Evolutionary conservation across 2,329 filamentous ascomycete species (phyloP).

Genomic region (Alternaria postmessia): DNA sequence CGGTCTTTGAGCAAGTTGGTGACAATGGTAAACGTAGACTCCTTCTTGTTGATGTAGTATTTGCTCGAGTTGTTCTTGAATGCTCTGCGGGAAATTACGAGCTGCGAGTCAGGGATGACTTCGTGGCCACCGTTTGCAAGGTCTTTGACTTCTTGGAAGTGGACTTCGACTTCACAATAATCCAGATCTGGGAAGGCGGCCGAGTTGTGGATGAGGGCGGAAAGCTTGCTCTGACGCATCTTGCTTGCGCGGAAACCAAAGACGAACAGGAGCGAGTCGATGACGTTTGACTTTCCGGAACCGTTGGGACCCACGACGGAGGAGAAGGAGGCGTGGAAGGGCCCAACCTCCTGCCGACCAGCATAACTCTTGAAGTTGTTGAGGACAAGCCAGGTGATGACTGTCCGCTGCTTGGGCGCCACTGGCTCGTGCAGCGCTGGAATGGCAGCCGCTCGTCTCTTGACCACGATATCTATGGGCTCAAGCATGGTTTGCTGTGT

Average conservation of each 20-base stretch:
- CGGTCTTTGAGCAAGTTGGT: conserved; percentile 85
- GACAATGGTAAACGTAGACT: conserved; percentile 91
- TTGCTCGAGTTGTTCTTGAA: conserved; percentile 99
- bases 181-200: conserved; percentile 85
- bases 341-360: conserved; percentile 91
- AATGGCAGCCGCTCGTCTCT: conserved; percentile 74
- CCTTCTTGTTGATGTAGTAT: conserved; percentile 92
- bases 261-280: conserved; percentile 97
- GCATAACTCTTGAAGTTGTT: conserved; percentile 99
- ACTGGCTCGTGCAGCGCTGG: conserved; percentile 74
- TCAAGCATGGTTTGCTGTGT: conserved; percentile 79
- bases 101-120: conserved; percentile 80
- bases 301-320: conserved; percentile 98
- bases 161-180: conserved; percentile 93
- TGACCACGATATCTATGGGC: conserved; percentile 92
- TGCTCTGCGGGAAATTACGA: conserved; percentile 88
- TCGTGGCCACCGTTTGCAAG: conserved; percentile 77
- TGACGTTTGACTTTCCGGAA: conserved; percentile 98
- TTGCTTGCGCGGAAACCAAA: conserved; percentile 99
- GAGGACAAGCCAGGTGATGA: conserved; percentile 89
- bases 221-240: conserved; percentile 99
- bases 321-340: conserved; percentile 96
- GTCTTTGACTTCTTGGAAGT: conserved; percentile 96
- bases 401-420: conserved; percentile 83
- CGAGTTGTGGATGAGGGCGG: conserved; percentile 96